phyloP scores from a whole-genome alignment of 169 alveolate genomes.

The Haemoproteus tartakovskyi region DNA sequence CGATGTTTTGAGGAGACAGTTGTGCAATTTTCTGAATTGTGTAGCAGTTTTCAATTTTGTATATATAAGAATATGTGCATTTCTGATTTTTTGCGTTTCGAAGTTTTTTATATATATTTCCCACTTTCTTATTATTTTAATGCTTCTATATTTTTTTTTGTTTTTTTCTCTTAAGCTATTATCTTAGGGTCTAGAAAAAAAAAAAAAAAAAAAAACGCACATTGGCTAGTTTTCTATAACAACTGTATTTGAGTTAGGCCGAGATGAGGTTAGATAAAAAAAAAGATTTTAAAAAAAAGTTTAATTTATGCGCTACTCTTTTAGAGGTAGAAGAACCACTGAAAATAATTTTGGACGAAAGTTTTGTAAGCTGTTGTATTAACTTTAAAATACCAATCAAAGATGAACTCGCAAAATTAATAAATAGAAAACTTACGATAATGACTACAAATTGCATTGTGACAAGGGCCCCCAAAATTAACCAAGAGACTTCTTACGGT shows the following conservation, averaged over 20 bases:
- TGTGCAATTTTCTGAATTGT: too few relatives aligned
- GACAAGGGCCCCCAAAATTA: background rate
- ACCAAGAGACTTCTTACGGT: slow-evolving; percentile 36
- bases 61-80: too few relatives aligned
- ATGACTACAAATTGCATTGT: slow-evolving; percentile 62
- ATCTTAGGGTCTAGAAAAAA: background rate
- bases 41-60: too few relatives aligned
- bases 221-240: background rate
- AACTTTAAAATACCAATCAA: slow-evolving; percentile 29
- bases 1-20: too few relatives aligned
- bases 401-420: slow-evolving; percentile 31
- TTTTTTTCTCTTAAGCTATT: too few relatives aligned
- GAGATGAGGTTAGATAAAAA: slow-evolving; percentile 47
- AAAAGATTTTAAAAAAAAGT: slow-evolving; percentile 57
- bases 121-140: too few relatives aligned
- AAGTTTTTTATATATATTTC: too few relatives aligned
- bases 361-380: slow-evolving; percentile 34
- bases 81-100: too few relatives aligned
- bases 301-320: slow-evolving; percentile 4
- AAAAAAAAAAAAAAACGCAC: background rate
- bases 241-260: background rate
- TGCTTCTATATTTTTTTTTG: too few relatives aligned
- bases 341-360: slow-evolving; percentile 49
- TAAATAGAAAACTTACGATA: slow-evolving; percentile 21
- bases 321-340: slow-evolving; percentile 44